Evolutionary conservation across 306 rosid species (phyloP), one percentile per base, ranked within the genome.

Genomic region (Cicer bijugum): DNA sequence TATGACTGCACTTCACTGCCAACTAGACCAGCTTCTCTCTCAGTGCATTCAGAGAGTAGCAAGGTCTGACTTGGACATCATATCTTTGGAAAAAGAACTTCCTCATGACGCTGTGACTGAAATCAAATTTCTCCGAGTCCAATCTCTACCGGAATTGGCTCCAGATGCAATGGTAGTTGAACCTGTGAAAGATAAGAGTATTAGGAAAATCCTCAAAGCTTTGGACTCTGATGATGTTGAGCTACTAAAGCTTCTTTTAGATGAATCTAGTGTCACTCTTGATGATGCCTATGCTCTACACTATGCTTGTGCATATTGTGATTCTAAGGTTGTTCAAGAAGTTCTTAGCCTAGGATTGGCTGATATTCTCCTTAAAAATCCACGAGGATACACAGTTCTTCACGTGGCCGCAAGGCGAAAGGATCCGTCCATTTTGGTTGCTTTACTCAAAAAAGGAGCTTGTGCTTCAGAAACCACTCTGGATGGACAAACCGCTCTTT

Each of bases 381-480:
- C 77, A 0, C 79, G 96, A 5, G 96, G 96, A 23, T 85, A 86
- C 67, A 82, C 95, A 0, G 89, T 87, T 64, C 96, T 91, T 55
- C 99, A 94, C 47, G 83, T 91, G 78, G 99, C 97, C 14, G 97
- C 99, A 37, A 86, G 95, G 78, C 89, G 99, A 12, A 91, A 88
- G 80, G 90, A 87, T 74, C 97, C 90, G 42, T 81, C 92, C 9
- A 78, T 94, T 63, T 80, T 94, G 58, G 87, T 88, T 10, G 87
- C 96, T 8, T 84, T 91, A 33, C 72, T 95, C 81, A 89, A 67
- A 6, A 83, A 81, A 58, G 93, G 96, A 64, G 92, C 97, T 7
- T 68, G 83, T 80, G 90, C 90, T 57, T 75, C 82, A 67, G 91
- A 84, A 67, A 73, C 76, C 66, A 91, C 97, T 48, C 16, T 6